These are phyloP conservation scores for Ophiosphaerella narmari DNA, from an alignment of 2,329 filamentous ascomycete genomes.

Conservation along the genomic window DNA sequence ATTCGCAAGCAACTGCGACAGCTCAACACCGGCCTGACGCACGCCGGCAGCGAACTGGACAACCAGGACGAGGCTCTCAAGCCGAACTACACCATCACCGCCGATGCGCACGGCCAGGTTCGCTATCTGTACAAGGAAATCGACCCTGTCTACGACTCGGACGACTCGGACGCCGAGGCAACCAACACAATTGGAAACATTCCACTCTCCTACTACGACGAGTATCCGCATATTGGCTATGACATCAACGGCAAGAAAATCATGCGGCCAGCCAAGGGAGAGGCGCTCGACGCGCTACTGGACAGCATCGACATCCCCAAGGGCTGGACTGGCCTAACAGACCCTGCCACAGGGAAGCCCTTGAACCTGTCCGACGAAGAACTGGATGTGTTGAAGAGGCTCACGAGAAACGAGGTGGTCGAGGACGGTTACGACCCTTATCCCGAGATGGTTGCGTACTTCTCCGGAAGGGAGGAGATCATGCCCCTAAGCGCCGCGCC, in stretches of 20 bases:
- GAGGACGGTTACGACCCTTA: conserved; percentile 92
- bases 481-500: conserved; percentile 96
- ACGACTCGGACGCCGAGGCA: conserved; percentile 82
- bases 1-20: conserved; percentile 52
- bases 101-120: conserved; percentile 86
- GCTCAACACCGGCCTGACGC: conserved; percentile 36
- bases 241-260: conserved; percentile 99
- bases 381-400: conserved; percentile 81
- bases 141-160: conserved; percentile 92
- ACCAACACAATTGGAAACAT: conserved; percentile 96
- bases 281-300: conserved; percentile 88
- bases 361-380: conserved; percentile 86
- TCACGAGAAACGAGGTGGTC: conserved; percentile 87
- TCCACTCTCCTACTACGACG: conserved; percentile 91
- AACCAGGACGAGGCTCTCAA: conserved; percentile 37
- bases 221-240: conserved; percentile 97
- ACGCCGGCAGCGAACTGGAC: conserved; percentile 31
- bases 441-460: conserved; percentile 91
- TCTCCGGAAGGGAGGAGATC: conserved; percentile 84
- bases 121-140: conserved; percentile 94
- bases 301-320: conserved; percentile 97
- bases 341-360: conserved; percentile 91
- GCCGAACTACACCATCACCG: conserved; percentile 65
- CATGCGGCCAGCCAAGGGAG: conserved; percentile 90
- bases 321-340: conserved; percentile 95